Conservation (phyloP, 495 filamentous ascomycete genomes). For the Lasiosphaeria hispida region DNA sequence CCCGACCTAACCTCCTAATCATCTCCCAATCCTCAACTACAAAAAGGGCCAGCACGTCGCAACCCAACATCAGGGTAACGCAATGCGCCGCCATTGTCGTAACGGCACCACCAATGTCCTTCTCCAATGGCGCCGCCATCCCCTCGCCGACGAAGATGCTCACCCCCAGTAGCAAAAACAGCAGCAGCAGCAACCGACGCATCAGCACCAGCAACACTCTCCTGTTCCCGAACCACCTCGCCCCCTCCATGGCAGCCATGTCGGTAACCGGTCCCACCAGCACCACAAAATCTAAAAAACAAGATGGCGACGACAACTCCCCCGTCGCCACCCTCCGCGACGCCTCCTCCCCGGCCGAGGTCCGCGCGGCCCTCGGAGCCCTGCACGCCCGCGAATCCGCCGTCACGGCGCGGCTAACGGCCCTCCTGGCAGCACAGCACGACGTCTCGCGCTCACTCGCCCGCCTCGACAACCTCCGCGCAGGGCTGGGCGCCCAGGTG, state of each 20-base stretch:
- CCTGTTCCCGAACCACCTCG: constrained; percentile 1
- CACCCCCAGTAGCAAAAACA: constrained; percentile 10
- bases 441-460: constrained; percentile 79
- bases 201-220: constrained; percentile 11
- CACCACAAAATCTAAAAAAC: constrained; percentile 3
- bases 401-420: constrained; percentile 71
- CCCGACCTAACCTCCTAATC: no score
- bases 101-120: constrained; percentile 36
- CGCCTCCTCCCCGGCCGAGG: constrained; percentile 71
- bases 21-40: not conserved
- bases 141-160: constrained; percentile 23
- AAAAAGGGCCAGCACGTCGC: not conserved
- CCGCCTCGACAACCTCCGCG: constrained; percentile 86
- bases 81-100: constrained; percentile 34
- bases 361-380: constrained; percentile 69
- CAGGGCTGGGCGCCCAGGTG: constrained; percentile 83
- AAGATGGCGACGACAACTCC: constrained; percentile 1
- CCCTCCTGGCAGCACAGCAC: constrained; percentile 73
- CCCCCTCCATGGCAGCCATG: constrained; percentile 2
- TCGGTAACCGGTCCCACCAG: not conserved
- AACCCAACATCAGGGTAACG: constrained; percentile 1
- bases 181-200: constrained; percentile 9
- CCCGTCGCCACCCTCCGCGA: constrained; percentile 54
- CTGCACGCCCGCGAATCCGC: constrained; percentile 73
- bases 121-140: constrained; percentile 39